Evolutionary conservation across 2,329 filamentous ascomycete species (phyloP).

Genomic region (Cercospora zeina): DNA sequence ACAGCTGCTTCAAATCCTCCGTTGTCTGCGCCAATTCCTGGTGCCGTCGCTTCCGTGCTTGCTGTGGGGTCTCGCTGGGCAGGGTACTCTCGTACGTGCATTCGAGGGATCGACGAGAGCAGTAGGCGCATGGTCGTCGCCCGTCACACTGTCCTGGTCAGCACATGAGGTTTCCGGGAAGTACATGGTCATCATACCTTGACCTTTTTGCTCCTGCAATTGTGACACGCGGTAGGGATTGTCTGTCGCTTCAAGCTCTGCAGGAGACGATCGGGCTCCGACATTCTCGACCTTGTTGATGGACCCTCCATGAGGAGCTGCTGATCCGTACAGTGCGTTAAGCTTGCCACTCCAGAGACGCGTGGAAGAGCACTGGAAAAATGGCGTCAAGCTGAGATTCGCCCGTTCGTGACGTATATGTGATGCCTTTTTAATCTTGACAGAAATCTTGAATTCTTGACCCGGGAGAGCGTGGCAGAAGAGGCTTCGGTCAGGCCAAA

Average conservation of each 20-base stretch:
- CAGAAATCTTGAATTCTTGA: background rate
- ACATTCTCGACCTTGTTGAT: background rate
- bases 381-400: background rate
- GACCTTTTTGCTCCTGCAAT: slow-evolving; percentile 15
- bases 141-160: slow-evolving; percentile 13
- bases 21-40: slow-evolving; percentile 1
- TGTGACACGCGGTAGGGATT: slow-evolving; percentile 12
- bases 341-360: background rate
- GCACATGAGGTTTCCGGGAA: background rate
- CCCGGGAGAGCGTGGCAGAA: background rate
- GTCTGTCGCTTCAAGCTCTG: slow-evolving; percentile 18
- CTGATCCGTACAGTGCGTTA: background rate
- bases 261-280: slow-evolving; percentile 12
- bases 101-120: slow-evolving; percentile 9
- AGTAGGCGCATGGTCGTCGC: slow-evolving; percentile 11
- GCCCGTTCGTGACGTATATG: background rate
- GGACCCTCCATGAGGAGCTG: background rate
- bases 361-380: background rate
- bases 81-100: slow-evolving; percentile 14
- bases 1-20: slow-evolving; percentile 11
- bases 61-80: slow-evolving; percentile 14
- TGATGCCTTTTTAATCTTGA: background rate
- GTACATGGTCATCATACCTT: background rate
- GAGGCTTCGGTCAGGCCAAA: background rate
- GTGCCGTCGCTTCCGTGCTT: slow-evolving; percentile 10